A percentile compares a stretch with the other conserved stretches of the same genome.
Evolutionary conservation across 2,329 filamentous ascomycete genomes (phyloP).

Genomic region (Neospermospora avenae): DNA sequence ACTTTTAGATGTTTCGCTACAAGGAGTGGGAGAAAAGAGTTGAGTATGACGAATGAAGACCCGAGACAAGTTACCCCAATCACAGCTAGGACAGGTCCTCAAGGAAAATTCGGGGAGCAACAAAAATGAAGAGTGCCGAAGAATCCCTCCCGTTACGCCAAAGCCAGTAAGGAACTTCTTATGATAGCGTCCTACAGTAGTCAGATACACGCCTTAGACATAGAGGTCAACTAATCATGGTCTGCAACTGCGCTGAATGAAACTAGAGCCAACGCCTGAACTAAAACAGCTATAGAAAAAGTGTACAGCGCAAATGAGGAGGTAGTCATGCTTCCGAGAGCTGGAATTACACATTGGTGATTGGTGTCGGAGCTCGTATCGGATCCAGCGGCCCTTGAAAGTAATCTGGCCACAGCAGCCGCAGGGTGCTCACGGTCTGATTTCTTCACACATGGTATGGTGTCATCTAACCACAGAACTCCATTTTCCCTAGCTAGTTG

Average conservation of each 20-base stretch:
- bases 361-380: conserved; percentile 25
- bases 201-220: neutral
- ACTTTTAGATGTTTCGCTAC: conserved; percentile 72
- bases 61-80: conserved; percentile 91
- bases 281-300: conserved; percentile 83
- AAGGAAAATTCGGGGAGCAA: conserved; percentile 71
- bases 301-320: conserved; percentile 98
- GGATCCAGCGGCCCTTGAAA: conserved; percentile 19
- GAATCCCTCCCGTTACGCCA: conserved; percentile 77
- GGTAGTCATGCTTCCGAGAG: conserved; percentile 83
- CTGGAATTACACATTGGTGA: conserved; percentile 64
- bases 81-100: conserved; percentile 75
- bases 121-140: conserved; percentile 83
- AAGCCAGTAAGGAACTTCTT: conserved; percentile 83
- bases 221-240: conserved; percentile 55
- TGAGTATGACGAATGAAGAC: conserved; percentile 88
- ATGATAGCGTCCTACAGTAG: conserved; percentile 57
- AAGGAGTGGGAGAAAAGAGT: conserved; percentile 88
- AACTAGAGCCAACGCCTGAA: conserved; percentile 87
- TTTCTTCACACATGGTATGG: conserved; percentile 64
- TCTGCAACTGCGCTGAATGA: conserved; percentile 95
- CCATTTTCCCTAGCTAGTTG: conserved; percentile 88
- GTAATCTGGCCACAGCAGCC: conserved; percentile 6
- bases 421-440: conserved; percentile 17
- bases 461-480: conserved; percentile 74